A percentile compares a stretch with the other conserved stretches of the same genome.
Conservation (phyloP, 257 asterid genomes). For the Ilex aquifolium region DNA sequence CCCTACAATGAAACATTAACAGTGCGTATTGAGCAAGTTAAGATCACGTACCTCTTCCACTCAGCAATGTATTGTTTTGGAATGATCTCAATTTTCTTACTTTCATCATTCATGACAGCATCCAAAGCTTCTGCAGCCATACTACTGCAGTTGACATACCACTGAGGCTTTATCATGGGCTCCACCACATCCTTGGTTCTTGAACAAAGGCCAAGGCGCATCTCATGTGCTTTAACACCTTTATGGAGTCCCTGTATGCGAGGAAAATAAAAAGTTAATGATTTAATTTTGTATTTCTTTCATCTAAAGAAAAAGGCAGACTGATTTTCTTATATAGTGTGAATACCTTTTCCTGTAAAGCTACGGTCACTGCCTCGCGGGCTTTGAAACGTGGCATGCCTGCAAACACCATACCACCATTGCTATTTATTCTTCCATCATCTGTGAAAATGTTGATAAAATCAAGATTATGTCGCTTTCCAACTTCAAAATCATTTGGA, state of each 20-base stretch:
- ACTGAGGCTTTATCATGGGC: slow-evolving; percentile 94
- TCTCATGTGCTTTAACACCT: slow-evolving; percentile 70
- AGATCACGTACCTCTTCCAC: slow-evolving; percentile 63
- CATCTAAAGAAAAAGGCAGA: not conserved
- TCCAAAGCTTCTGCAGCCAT: slow-evolving; percentile 82
- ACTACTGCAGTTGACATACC: slow-evolving; percentile 85
- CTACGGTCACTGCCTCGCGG: slow-evolving; percentile 69
- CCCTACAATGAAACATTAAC: too few species aligned
- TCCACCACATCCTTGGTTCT: slow-evolving; percentile 86
- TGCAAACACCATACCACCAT: slow-evolving; percentile 66
- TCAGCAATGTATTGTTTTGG: slow-evolving; percentile 87
- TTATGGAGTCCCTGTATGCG: slow-evolving; percentile 66
- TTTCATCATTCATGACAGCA: slow-evolving; percentile 56
- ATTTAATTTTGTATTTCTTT: not conserved
- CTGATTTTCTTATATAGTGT: not conserved
- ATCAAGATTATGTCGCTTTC: slow-evolving; percentile 83
- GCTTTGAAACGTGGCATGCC: slow-evolving; percentile 91
- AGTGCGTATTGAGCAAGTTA: too few species aligned
- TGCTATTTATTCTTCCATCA: slow-evolving; percentile 88
- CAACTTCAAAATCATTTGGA: slow-evolving; percentile 97
- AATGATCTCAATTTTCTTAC: slow-evolving; percentile 58
- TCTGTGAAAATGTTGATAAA: slow-evolving; percentile 84
- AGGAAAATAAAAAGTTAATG: slow-evolving; percentile 5
- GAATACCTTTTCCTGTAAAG: slow-evolving; percentile 63
- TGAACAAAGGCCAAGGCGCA: slow-evolving; percentile 95